Conservation (phyloP, 441 rosid species). For the Eutrema salsugineum region DNA sequence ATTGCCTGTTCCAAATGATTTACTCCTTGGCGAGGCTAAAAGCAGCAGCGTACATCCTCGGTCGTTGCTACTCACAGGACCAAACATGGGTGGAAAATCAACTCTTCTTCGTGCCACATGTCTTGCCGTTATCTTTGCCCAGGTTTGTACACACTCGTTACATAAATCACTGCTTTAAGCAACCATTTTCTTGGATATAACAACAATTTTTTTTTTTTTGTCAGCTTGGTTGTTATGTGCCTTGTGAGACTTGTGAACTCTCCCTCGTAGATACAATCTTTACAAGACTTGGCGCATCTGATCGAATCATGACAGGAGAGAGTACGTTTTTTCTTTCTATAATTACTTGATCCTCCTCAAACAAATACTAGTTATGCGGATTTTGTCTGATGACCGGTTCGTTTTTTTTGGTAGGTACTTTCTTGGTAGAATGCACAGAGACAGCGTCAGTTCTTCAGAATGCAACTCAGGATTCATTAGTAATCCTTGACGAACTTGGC, state of each 20-base stretch:
- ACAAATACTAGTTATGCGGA: not conserved
- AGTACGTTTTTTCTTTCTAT: slow-evolving; percentile 57
- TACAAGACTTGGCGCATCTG: slow-evolving; percentile 94
- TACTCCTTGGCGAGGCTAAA: slow-evolving; percentile 64
- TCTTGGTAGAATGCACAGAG: slow-evolving; percentile 90
- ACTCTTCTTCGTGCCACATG: slow-evolving; percentile 94
- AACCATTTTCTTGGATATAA: not conserved
- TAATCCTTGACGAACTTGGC: slow-evolving; percentile 93
- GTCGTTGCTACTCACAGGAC: slow-evolving; percentile 87
- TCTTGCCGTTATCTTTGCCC: slow-evolving; percentile 85
- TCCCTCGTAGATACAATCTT: slow-evolving; percentile 85
- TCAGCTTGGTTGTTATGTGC: slow-evolving; percentile 94
- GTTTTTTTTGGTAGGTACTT: slow-evolving; percentile 63
- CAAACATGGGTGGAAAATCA: slow-evolving; percentile 99
- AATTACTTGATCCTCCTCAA: not conserved
- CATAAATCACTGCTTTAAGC: not conserved
- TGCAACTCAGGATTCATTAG: slow-evolving; percentile 91
- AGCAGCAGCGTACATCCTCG: slow-evolving; percentile 46
- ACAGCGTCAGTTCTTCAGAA: slow-evolving; percentile 94
- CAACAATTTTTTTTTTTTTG: slow-evolving; percentile 4
- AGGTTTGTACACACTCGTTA: slow-evolving; percentile 44
- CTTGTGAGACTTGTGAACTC: slow-evolving; percentile 63
- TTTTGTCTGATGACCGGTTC: not conserved
- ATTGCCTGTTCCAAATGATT: slow-evolving; percentile 79
- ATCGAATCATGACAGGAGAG: slow-evolving; percentile 96